These are phyloP conservation scores for Barnettozyma sucrosica DNA, from an alignment of 805 yeast species.

Conservation along the genomic window DNA sequence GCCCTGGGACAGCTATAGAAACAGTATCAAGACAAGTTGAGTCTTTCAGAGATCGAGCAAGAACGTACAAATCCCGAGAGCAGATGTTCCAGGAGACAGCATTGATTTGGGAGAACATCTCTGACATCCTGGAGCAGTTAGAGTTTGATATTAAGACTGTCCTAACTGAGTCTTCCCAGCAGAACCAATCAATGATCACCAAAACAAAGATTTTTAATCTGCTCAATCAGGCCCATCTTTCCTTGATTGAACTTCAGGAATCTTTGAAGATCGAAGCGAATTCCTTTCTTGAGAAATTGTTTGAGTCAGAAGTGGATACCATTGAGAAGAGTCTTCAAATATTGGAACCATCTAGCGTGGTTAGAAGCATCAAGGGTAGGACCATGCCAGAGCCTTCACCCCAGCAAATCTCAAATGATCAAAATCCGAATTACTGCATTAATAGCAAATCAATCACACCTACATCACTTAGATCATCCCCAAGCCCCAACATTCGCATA, in stretches of 20 bases:
- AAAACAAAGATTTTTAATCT: conserved; percentile 4
- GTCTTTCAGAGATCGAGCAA: conserved; percentile 14
- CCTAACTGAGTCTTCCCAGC: neutral
- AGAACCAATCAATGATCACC: neutral
- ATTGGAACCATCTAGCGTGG: conserved; percentile 9
- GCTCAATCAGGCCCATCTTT: conserved; percentile 2
- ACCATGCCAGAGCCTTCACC: neutral
- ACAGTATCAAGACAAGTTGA: conserved; percentile 19
- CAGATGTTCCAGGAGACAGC: conserved; percentile 14
- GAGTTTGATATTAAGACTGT: conserved; percentile 12
- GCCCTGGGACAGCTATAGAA: conserved; percentile 14
- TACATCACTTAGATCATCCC: neutral
- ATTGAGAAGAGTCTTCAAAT: conserved; percentile 15
- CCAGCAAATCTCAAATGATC: neutral
- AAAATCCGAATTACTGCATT: neutral
- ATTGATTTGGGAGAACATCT: conserved; percentile 19
- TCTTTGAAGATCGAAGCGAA: conserved; percentile 11
- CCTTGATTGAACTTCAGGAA: conserved; percentile 1
- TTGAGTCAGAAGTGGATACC: conserved; percentile 16
- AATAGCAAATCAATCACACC: neutral
- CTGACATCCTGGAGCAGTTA: conserved; percentile 15
- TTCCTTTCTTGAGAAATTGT: conserved; percentile 10
- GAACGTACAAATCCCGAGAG: conserved; percentile 9
- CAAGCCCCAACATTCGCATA: neutral
- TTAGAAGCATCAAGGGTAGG: neutral